Base-by-base conservation (phyloP, 495 filamentous ascomycete genomes). In the Podospora didyma region DNA sequence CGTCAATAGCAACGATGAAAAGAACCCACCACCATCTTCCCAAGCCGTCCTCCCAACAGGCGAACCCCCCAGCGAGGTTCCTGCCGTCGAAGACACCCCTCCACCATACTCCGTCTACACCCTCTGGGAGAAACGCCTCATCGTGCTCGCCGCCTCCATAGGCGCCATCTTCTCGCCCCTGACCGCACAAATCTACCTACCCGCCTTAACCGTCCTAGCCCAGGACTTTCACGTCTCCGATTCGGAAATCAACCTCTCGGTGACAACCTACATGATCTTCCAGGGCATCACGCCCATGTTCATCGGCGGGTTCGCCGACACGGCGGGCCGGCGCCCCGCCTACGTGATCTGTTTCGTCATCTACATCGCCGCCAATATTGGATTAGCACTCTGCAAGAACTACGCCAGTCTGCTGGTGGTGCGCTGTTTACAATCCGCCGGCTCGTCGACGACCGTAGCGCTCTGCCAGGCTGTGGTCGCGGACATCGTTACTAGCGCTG, bases 161-260 rank as follows among this genome's bases (percentile, higher is more conserved):
- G 79, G 73, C 11, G 80, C 84, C 20, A 84, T 88, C 67, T 87
- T 89, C 74, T 90, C 87, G 0, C 86, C 87, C 1, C 67, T 91
- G 11, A 85, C 83, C 11, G 82, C 84, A 1, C 69, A 73, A 31
- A 89, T 92, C 57, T 93, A 93, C 70, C 86, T 87, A 49, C 87
- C 87, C 4, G 83, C 86, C 0, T 72, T 92, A 41, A 79, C 73
- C n/a, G 69, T 70, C 0, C 62, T 89, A 6, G 72, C 82, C 0
- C 24, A 63, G 0, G 78, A 83, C 22, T 77, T 87, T 54, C 12
- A 79, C 16, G 75, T 86, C 16, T 79, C 79, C 0, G 56, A 70
- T 7, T 69, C 75, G 4, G 64, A 82, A 46, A 82, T 87, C 54
- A 89, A 88, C 62, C 69, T 89, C 46, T 83, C 82, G 26, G 84